phyloP scores from a whole-genome alignment of 805 yeast genomes.

The Saturnispora diversa region DNA sequence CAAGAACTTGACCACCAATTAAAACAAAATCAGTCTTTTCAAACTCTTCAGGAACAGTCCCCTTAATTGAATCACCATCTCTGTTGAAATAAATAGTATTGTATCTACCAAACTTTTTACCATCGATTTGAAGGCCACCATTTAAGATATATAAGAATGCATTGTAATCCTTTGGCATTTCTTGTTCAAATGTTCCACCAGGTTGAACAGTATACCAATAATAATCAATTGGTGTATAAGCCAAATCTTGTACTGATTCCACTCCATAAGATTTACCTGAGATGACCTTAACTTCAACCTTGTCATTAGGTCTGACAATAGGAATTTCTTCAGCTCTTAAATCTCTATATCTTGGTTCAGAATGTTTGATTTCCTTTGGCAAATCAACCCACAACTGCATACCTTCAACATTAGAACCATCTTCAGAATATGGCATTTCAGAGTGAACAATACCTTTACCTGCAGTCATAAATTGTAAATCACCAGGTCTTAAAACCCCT shows the following conservation, averaged over 20 bases:
- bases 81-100: constrained; percentile 56
- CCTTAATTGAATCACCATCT: constrained; percentile 58
- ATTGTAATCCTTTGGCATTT: constrained; percentile 52
- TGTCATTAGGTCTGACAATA: constrained; percentile 53
- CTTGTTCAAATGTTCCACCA: constrained; percentile 57
- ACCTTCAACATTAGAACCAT: constrained; percentile 48
- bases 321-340: constrained; percentile 66
- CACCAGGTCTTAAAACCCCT: constrained; percentile 74
- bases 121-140: constrained; percentile 46
- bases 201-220: constrained; percentile 59
- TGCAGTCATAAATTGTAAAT: constrained; percentile 90
- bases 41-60: constrained; percentile 40
- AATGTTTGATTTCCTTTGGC: constrained; percentile 54
- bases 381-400: constrained; percentile 86
- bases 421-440: constrained; percentile 67
- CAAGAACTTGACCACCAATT: constrained; percentile 67
- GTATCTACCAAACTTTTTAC: constrained; percentile 34
- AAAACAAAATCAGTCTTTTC: constrained; percentile 54
- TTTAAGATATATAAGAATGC: constrained; percentile 59
- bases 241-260: constrained; percentile 64
- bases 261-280: constrained; percentile 72
- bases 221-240: constrained; percentile 74
- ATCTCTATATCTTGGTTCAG: constrained; percentile 73
- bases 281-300: constrained; percentile 60
- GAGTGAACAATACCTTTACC: constrained; percentile 82